Evolutionary conservation across 139 green algal species (phyloP), one percentile per base, ranked within the genome.

Genomic region (Medakamo hakoo): DNA sequence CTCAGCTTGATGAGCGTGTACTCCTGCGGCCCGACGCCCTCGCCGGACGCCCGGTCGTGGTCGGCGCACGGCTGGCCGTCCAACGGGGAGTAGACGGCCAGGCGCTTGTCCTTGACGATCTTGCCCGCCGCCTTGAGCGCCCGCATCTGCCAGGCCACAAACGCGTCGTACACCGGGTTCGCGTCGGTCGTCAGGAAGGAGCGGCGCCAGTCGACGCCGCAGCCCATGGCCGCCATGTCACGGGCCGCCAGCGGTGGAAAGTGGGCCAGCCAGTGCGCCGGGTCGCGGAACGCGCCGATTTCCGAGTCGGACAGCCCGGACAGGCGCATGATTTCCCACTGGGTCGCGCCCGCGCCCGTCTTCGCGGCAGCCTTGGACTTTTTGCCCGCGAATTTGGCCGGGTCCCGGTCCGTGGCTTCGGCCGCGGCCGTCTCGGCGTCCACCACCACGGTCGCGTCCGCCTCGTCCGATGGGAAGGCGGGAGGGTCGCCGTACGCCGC

Each of bases 1-100:
- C 83, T 62, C 89, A 99, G 92, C 82, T 99, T 99, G 68, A 98
- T 86, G 30, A 99, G 84, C 0, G 82, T 88, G 80, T 99, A 99
- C 67, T 99, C 91, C 66, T 79, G 74, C 1, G 91, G 93, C 4
- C 75, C 77, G 52, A 92, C 90, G 25, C 93, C 93, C 77, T 99
- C 93, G 29, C 93, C 93, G 1, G 76, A 79, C 4, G 93, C 88
- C 23, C 92, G 73, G 77, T 98, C 92, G 61, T 95, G 87, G 73
- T 95, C 87, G 4, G 91, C 91, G 66, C 92, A 98, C 0, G 92
- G 91, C 82, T 98, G 91, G 2, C 82, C 84, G 67, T 99, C 93
- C 65, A 95, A 71, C 0, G 90, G 89, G 0, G 91, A 98, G 81
- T 86, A 99, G 52, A 99, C 80, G 0, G 91, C 76, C 65, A 86